Conservation (phyloP, 1,284 basidiomycete genomes). For the Ceratobasidium theobromae region DNA sequence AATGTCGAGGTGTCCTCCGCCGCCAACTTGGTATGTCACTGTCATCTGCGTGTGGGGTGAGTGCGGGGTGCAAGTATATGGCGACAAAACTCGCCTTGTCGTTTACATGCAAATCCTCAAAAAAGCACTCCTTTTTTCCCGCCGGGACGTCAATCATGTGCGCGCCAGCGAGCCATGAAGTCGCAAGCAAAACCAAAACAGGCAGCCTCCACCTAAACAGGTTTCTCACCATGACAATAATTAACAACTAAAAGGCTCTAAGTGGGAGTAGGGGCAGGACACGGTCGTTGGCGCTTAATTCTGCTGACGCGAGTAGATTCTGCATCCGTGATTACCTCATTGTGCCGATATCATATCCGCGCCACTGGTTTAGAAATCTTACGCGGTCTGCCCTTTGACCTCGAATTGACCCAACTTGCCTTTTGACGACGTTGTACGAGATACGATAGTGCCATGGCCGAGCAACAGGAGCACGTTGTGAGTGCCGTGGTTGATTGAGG, state of each 20-base stretch:
- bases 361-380: constrained; percentile 27
- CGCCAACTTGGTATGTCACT: constrained; percentile 97
- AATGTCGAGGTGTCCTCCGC: constrained; percentile 94
- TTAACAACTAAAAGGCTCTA: not conserved
- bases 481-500: constrained; percentile 1
- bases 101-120: constrained; percentile 92
- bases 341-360: not conserved
- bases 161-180: constrained; percentile 37
- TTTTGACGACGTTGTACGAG: not conserved
- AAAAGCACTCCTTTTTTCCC: constrained; percentile 93
- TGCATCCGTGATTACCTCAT: constrained; percentile 16
- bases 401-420: not conserved
- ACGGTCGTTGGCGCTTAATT: not conserved
- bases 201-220: constrained; percentile 3
- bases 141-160: constrained; percentile 62
- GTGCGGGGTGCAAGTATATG: not conserved
- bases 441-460: too few species aligned
- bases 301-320: not conserved
- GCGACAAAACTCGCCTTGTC: constrained; percentile 71
- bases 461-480: constrained; percentile 24
- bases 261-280: not conserved
- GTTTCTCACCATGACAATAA: not conserved
- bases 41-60: constrained; percentile 74
- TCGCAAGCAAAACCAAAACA: constrained; percentile 4
- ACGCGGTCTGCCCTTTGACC: constrained; percentile 10